Evolutionary conservation across 129 eudicot genomes (phyloP).

Genomic region (Tagetes erecta): DNA sequence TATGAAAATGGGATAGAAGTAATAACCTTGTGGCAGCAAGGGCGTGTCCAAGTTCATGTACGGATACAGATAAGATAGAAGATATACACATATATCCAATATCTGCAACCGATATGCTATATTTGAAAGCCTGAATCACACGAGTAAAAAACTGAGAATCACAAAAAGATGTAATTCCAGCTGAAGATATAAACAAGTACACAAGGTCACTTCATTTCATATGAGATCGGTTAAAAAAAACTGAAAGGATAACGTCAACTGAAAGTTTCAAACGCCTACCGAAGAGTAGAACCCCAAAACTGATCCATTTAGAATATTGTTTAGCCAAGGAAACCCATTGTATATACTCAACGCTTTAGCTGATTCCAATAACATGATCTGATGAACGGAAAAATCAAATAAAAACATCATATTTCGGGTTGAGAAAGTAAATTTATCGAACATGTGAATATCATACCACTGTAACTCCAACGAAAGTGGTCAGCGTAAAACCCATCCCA

Average conservation of each 20-base stretch:
- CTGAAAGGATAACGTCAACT: neutral
- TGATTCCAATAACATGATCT: conserved; percentile 66
- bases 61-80: conserved; percentile 55
- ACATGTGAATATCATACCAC: conserved; percentile 40
- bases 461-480: conserved; percentile 61
- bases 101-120: conserved; percentile 51
- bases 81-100: conserved; percentile 60
- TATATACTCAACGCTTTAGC: conserved; percentile 42
- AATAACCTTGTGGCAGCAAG: conserved; percentile 93
- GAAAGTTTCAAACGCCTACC: conserved; percentile 37
- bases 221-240: neutral
- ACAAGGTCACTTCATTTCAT: neutral
- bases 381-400: conserved; percentile 17
- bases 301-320: conserved; percentile 44
- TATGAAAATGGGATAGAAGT: conserved; percentile 2
- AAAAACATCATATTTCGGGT: conserved; percentile 1
- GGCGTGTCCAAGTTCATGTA: conserved; percentile 95
- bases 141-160: neutral
- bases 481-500: conserved; percentile 71
- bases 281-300: conserved; percentile 52
- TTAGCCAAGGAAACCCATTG: conserved; percentile 31
- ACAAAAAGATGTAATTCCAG: neutral
- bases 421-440: neutral
- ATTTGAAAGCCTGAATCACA: conserved; percentile 47
- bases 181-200: neutral